These are phyloP conservation scores for Calocybe gambosa DNA, from an alignment of 1,284 basidiomycete genomes.

Conservation along the genomic window DNA sequence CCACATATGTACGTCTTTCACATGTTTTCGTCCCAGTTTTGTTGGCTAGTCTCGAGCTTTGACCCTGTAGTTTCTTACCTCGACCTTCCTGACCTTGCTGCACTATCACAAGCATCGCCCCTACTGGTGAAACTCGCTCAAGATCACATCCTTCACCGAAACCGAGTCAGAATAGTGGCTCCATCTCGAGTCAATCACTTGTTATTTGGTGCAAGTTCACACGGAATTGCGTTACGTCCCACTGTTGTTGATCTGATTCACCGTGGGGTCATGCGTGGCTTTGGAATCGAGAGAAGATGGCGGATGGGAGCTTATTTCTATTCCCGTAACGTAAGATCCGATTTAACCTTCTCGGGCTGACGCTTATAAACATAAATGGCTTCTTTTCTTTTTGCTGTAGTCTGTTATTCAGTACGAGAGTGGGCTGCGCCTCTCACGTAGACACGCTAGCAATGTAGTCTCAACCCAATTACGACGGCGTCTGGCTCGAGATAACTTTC, in stretches of 20 bases:
- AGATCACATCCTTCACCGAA: slow-evolving; percentile 57
- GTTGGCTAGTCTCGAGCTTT: not conserved
- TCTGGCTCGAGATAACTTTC: slow-evolving; percentile 23
- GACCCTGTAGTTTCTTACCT: slow-evolving; percentile 53
- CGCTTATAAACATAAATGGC: slow-evolving; percentile 10
- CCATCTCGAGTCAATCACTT: slow-evolving; percentile 63
- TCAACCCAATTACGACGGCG: slow-evolving; percentile 40
- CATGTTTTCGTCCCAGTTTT: not conserved
- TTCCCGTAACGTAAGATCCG: slow-evolving; percentile 45
- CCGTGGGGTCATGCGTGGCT: slow-evolving; percentile 59
- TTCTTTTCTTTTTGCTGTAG: slow-evolving; percentile 24
- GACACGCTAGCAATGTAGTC: slow-evolving; percentile 41
- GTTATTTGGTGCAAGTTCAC: slow-evolving; percentile 49
- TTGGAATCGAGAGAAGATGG: slow-evolving; percentile 59
- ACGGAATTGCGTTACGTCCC: slow-evolving; percentile 52
- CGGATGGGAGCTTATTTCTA: slow-evolving; percentile 59
- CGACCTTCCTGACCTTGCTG: slow-evolving; percentile 62
- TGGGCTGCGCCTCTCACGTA: slow-evolving; percentile 41
- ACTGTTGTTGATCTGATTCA: slow-evolving; percentile 60
- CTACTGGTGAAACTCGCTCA: slow-evolving; percentile 41
- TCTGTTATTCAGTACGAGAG: slow-evolving; percentile 56
- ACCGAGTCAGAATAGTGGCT: slow-evolving; percentile 51
- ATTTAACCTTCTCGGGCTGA: not conserved
- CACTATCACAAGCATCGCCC: slow-evolving; percentile 41
- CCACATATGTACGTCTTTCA: slow-evolving; percentile 43